Base-by-base conservation (phyloP, 257 asterid species). In the Scutellaria barbata region DNA sequence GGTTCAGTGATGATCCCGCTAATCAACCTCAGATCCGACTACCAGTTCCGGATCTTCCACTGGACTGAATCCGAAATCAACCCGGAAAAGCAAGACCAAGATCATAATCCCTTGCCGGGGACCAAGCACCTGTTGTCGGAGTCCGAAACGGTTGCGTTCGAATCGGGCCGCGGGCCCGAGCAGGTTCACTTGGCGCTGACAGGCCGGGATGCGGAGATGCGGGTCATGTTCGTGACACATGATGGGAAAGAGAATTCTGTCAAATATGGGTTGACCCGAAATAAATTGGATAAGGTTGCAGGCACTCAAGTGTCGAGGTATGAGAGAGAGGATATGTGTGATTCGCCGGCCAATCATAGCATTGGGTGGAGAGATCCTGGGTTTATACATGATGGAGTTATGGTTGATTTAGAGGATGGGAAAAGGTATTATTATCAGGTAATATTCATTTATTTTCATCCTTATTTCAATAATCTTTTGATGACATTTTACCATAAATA, bases 311-410 rank as follows among this genome's bases (percentile, higher is more conserved):
- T 84, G 7, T 62, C 65, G 70, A 83, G 90, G 87, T 94, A 94
- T 52, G 99, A 79, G 89, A 83, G 83, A 79, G 97, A 89, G 77
- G 93, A 91, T 70, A 81, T 94, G 92, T 91, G 99, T 66, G 92
- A 89, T 76, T 63, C 86, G 50, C 96, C 97, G 2, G 99, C 97
- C 17, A 94, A 94, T 64, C 67, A 81, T 50, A 91, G 90, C 58
- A 43, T 86, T 52, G 99, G 97, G 8, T 94, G 99, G 96, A 89
- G 99, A 73, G 99, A 94, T 73, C 97, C 97, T 35, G 97, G 99
- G 47, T 89, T 80, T 76, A 84, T 94, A 77, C 97, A 91, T 71
- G 96, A 88, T 74, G 99, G 95, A 0, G 84, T 91, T 53, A 86
- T 91, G 95, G 37, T 76, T 46, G 80, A 76, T 71, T 77, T 94